Base-by-base conservation (phyloP, 2,329 filamentous ascomycete species). In the Monosporascus cannonballus region DNA sequence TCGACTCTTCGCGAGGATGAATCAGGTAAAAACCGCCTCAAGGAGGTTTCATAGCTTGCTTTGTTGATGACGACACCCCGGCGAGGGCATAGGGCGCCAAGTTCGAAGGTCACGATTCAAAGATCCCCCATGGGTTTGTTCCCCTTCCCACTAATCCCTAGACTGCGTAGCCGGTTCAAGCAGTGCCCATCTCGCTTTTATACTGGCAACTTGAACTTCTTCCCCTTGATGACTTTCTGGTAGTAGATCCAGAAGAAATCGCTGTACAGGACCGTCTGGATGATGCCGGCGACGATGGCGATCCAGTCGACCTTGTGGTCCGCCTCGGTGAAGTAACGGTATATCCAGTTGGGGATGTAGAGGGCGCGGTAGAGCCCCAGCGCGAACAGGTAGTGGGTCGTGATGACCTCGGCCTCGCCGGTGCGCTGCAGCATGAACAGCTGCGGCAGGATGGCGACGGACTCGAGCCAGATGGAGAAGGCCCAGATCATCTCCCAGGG, bases 231-330 rank as follows among this genome's bases (percentile, higher is more conserved):
- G 47, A 93, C 87, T 85, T 96, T 97, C 55, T 87, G 96, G 76
- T 96, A 99, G 77, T 99, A 99, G 66, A 99, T 93, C 80, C 92
- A 99, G 82, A 99, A 99, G 77, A 99, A 99, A 76, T 99, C 94
- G 58, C 90, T 96, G 77, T 99, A 99, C 54, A 99, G 78, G 48
- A 99, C 75, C 0, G 94, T 99, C 78, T 99, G 94, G 59, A 97
- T 76, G 52, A 97, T 80, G 14, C 94, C 94, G 3, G 95, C 94
- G 57, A 94, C 68, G 49, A 96, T 87, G 20, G 92, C 87, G 61
- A 96, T 95, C 59, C 86, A 89, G 69, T 97, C 92, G 62, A 87
- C 70, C 70, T 80, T 87, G 70, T 90, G 86, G 49, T 82, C 76
- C 46, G 73, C 68, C 71, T 96, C 91, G 49, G 81, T 80, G 62